Evolutionary conservation across 1,284 basidiomycete genomes (phyloP), one percentile per base, ranked within the genome.

Genomic region (Ustilago esculenta): DNA sequence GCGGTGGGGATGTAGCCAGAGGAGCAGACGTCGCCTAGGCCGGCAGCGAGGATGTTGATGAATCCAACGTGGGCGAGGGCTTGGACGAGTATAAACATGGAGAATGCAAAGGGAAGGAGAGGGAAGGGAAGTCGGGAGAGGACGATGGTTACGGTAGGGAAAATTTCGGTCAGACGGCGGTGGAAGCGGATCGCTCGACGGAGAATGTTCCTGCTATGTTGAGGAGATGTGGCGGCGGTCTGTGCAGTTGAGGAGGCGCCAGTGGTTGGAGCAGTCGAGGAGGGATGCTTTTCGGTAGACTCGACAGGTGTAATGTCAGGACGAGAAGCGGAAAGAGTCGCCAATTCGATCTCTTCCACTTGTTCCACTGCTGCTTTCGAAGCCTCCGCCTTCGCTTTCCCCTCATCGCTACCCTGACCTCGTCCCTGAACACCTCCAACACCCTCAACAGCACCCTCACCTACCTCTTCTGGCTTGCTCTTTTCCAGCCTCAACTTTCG

Each of bases 31-130:
- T 72, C 12, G 83, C 85, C 21, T 84, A 88, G 49, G 89, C 93
- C 95, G 5, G 77, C 75, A 0, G 89, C 89, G 80, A 96, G 94
- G 17, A 96, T 86, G 23, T 88, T 85, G 23, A 97, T 92, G 92
- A 95, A 98, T n/a, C 93, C 93, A 49, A 90, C 88, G 56, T 89
- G 86, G 5, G 88, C 86, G 8, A 98, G 85, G 0, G 87, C 90
- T 78, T 95, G 90, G 50, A 96, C 92, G 42, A 98, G 87, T 74
- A 98, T 92, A 84, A 98, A 98, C 84, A 96, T 93, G 5, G 90
- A 89, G 81, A 98, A 93, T 0, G 94, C 92, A 77, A 98, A 98
- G 0, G 93, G 93, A 10, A 97, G 84, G 7, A 98, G 87, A 10
- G 88, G 86, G 59, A 92, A 87, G 0, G 92, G 92, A 0, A 94